Percentiles rank a stretch among this genome's conserved stretches.
phyloP scores from a whole-genome alignment of 768 basidiomycete genomes.

The Heimioporus sp. region DNA sequence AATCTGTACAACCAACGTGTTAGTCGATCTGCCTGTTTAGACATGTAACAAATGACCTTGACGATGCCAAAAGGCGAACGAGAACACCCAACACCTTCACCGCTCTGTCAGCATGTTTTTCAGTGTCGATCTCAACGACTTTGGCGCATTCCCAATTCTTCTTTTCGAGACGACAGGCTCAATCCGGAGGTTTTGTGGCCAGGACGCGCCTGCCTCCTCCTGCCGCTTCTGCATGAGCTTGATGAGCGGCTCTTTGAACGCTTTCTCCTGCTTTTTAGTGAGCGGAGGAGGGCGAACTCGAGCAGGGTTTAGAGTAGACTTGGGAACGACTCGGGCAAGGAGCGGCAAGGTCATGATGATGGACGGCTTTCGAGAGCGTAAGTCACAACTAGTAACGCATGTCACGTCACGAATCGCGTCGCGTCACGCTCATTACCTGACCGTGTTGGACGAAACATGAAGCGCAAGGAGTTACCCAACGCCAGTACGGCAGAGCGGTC shows the following conservation, averaged over 20 bases:
- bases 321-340: constrained; percentile 38
- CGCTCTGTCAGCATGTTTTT: constrained; percentile 40
- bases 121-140: constrained; percentile 36
- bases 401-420: constrained; percentile 26
- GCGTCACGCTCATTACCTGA: constrained; percentile 7
- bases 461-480: constrained; percentile 9
- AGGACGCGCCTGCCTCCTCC: constrained; percentile 36
- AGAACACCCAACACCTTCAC: constrained; percentile 1
- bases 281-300: constrained; percentile 31
- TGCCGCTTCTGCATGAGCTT: constrained; percentile 41
- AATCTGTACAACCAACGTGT: too few species aligned
- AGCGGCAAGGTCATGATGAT: constrained; percentile 14
- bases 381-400: background rate
- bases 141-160: constrained; percentile 39
- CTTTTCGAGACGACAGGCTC: constrained; percentile 42
- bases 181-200: constrained; percentile 50
- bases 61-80: background rate
- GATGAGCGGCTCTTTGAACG: constrained; percentile 36
- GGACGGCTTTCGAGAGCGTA: background rate
- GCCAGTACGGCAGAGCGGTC: background rate
- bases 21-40: too few species aligned
- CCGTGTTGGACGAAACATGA: constrained; percentile 2
- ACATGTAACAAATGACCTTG: background rate
- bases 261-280: constrained; percentile 28
- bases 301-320: constrained; percentile 22